Conservation (phyloP, 73 alveolate species). For the Blepharisma japonicum region DNA sequence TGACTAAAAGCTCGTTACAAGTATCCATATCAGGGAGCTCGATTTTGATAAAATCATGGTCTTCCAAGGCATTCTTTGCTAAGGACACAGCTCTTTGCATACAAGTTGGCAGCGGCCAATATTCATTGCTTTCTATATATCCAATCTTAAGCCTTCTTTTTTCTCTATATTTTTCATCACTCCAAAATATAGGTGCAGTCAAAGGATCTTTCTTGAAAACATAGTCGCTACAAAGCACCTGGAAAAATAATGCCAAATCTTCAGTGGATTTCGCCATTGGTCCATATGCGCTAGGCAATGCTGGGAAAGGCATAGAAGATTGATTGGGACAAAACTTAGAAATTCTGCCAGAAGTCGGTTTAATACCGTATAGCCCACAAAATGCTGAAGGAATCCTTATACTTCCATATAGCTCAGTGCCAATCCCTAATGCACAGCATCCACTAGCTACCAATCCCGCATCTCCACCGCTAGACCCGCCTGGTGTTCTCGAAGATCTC, state of each 20-base stretch:
- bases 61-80: conserved; percentile 6
- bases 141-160: conserved; percentile 52
- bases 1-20: no score
- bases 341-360: conserved; percentile 60
- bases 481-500: conserved; percentile 60
- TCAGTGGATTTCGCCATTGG: conserved; percentile 67
- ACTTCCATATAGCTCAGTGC: conserved; percentile 66
- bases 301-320: no score
- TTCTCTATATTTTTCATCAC: conserved; percentile 33
- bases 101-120: conserved; percentile 12
- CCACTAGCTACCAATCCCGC: conserved; percentile 65
- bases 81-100: not conserved
- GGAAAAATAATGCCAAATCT: conserved; percentile 49
- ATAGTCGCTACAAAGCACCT: conserved; percentile 1
- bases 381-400: conserved; percentile 57
- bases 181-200: conserved; percentile 32
- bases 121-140: conserved; percentile 37
- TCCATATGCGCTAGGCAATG: conserved; percentile 33
- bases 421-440: conserved; percentile 62
- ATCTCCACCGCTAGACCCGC: conserved; percentile 85
- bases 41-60: no score
- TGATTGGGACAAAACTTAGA: not conserved
- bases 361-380: conserved; percentile 59
- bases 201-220: conserved; percentile 22
- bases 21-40: no score